These are phyloP conservation scores for Nitzschia sp. DNA, from an alignment of 108 stramenopile genomes.

Conservation along the genomic window DNA sequence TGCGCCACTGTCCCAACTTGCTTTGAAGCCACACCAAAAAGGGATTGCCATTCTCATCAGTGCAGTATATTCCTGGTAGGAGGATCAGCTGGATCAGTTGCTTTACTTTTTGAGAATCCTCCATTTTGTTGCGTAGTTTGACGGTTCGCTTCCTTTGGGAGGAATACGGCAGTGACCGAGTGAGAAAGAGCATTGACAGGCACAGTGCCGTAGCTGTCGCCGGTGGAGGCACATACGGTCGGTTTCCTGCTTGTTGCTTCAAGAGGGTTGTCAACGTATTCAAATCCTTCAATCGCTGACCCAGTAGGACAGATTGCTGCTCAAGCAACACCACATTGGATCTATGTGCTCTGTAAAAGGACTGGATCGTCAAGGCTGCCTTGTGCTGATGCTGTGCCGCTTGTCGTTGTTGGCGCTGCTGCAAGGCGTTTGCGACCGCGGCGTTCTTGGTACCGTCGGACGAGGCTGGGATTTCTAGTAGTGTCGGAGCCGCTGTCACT, in stretches of 20 bases:
- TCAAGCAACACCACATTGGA: conserved; percentile 37
- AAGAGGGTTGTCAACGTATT: conserved; percentile 42
- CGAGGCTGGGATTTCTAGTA: neutral
- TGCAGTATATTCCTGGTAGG: conserved; percentile 50
- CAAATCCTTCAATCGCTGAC: conserved; percentile 63
- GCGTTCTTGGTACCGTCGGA: conserved; percentile 1
- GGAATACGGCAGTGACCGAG: conserved; percentile 38
- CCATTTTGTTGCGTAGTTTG: conserved; percentile 10
- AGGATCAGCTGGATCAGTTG: conserved; percentile 52
- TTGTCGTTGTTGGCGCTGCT: conserved; percentile 67
- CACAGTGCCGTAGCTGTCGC: conserved; percentile 63
- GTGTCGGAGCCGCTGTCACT: neutral
- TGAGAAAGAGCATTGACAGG: conserved; percentile 62
- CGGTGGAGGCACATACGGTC: conserved; percentile 64
- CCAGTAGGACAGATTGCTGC: conserved; percentile 39
- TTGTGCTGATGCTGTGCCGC: conserved; percentile 36
- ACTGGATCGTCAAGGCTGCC: conserved; percentile 55
- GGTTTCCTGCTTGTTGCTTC: conserved; percentile 2
- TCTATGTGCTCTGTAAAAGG: conserved; percentile 48
- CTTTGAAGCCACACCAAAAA: conserved; percentile 61
- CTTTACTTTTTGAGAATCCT: conserved; percentile 41
- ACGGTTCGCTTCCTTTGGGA: conserved; percentile 1
- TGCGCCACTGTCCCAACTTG: conserved; percentile 39
- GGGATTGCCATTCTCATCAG: conserved; percentile 62
- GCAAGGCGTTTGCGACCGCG: conserved; percentile 60